phyloP scores from a whole-genome alignment of 352 stramenopile genomes.

The Stephanocyclus meneghinianus region DNA sequence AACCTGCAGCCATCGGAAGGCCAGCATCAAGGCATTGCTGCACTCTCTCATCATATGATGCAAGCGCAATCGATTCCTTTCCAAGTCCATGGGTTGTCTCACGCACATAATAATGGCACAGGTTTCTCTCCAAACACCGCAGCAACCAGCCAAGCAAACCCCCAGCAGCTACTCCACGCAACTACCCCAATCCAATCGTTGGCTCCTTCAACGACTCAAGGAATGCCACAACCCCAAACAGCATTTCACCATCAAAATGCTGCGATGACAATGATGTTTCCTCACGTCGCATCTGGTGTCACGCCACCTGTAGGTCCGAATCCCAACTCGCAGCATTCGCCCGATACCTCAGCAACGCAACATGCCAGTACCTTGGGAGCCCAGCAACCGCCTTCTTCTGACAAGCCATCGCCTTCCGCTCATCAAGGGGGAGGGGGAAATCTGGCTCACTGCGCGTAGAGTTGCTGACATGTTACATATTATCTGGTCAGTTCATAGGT shows the following conservation, averaged over 20 bases:
- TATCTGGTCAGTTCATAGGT: background rate
- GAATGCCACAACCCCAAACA: background rate
- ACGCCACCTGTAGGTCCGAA: background rate
- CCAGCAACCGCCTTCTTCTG: conserved; percentile 16
- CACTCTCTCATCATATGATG: background rate
- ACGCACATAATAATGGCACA: conserved; percentile 1
- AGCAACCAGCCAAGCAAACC: background rate
- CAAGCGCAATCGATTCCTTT: background rate
- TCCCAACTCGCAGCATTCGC: background rate
- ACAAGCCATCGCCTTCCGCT: conserved; percentile 20
- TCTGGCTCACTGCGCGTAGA: conserved; percentile 57
- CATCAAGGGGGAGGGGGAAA: conserved; percentile 47
- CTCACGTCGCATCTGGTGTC: background rate
- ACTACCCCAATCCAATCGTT: background rate
- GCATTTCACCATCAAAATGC: conserved; percentile 4
- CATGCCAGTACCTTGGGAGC: conserved; percentile 22
- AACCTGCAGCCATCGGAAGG: background rate
- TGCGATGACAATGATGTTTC: conserved; percentile 18
- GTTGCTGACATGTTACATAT: background rate
- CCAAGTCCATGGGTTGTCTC: background rate
- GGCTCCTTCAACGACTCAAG: background rate
- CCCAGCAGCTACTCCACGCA: background rate
- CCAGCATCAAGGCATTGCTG: conserved; percentile 11
- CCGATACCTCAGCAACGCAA: conserved; percentile 11
- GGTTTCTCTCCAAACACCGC: background rate